These are phyloP conservation scores for Lepiota venenata DNA, from an alignment of 768 basidiomycete genomes.

Conservation along the genomic window DNA sequence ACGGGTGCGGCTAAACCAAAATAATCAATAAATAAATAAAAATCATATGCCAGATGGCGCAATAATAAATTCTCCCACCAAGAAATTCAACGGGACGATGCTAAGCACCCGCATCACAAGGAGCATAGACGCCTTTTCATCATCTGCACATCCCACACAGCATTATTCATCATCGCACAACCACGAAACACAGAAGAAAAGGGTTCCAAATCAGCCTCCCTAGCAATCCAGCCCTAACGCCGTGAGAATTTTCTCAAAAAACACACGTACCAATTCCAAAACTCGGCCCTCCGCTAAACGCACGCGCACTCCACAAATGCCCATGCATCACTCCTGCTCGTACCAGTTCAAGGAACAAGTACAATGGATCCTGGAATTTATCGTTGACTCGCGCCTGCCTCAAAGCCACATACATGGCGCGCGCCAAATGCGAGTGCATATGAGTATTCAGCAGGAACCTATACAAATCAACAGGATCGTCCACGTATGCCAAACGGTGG, in stretches of 20 bases:
- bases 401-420: constrained; percentile 86
- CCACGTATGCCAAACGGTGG: neutral
- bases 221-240: neutral
- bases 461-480: constrained; percentile 11
- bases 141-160: constrained; percentile 45
- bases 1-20: constrained; percentile 72
- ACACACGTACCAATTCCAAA: constrained; percentile 76
- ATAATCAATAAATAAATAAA: too few relatives aligned
- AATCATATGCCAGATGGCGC: neutral
- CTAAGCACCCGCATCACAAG: constrained; percentile 96
- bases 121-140: constrained; percentile 92
- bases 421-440: constrained; percentile 83
- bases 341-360: constrained; percentile 92
- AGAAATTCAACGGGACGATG: constrained; percentile 93
- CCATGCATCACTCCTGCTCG: constrained; percentile 97
- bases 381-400: constrained; percentile 83
- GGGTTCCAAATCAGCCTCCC: constrained; percentile 9
- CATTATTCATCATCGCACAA: neutral
- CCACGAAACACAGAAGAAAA: constrained; percentile 3
- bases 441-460: constrained; percentile 91
- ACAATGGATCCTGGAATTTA: constrained; percentile 97
- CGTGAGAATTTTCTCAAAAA: constrained; percentile 10
- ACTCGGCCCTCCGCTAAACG: constrained; percentile 92
- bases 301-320: constrained; percentile 81
- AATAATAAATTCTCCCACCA: constrained; percentile 48